Percentiles rank a stretch among this genome's conserved stretches.
Evolutionary conservation across 768 basidiomycete species (phyloP).

Genomic region (Boletus coccyginus): DNA sequence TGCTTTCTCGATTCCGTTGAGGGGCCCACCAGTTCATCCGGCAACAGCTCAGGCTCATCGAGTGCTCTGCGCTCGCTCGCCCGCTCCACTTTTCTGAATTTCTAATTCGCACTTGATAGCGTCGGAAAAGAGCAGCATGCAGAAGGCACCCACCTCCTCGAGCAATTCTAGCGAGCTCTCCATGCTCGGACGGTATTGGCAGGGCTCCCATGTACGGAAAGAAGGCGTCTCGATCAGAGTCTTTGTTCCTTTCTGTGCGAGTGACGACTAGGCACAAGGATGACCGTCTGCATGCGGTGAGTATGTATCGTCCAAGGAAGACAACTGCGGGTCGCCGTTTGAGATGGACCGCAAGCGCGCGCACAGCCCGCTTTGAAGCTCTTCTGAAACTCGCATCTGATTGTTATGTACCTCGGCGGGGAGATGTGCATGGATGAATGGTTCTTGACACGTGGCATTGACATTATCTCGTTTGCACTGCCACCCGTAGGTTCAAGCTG

Average conservation of each 20-base stretch:
- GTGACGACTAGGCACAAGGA: constrained; percentile 2
- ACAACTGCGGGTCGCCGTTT: background rate
- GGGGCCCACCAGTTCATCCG: constrained; percentile 17
- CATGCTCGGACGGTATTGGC: constrained; percentile 13
- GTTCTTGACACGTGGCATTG: constrained; percentile 14
- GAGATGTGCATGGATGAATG: background rate
- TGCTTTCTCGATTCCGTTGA: constrained; percentile 27
- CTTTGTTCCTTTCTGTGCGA: constrained; percentile 7
- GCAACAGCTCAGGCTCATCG: constrained; percentile 26
- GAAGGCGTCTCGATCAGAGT: background rate
- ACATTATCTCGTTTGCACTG: constrained; percentile 9
- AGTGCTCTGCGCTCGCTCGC: constrained; percentile 51
- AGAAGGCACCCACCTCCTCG: constrained; percentile 25
- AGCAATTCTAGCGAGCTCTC: constrained; percentile 23
- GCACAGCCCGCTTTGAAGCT: background rate
- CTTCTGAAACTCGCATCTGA: constrained; percentile 14
- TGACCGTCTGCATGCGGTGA: background rate
- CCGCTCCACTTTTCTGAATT: constrained; percentile 56
- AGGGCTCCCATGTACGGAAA: background rate
- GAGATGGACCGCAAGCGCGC: background rate
- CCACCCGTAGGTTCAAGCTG: constrained; percentile 6
- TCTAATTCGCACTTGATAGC: constrained; percentile 33
- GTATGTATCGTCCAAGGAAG: background rate
- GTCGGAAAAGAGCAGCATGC: background rate
- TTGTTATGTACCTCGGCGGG: background rate